Evolutionary conservation across 306 rosid genomes (phyloP).

Genomic region (Datisca glomerata): DNA sequence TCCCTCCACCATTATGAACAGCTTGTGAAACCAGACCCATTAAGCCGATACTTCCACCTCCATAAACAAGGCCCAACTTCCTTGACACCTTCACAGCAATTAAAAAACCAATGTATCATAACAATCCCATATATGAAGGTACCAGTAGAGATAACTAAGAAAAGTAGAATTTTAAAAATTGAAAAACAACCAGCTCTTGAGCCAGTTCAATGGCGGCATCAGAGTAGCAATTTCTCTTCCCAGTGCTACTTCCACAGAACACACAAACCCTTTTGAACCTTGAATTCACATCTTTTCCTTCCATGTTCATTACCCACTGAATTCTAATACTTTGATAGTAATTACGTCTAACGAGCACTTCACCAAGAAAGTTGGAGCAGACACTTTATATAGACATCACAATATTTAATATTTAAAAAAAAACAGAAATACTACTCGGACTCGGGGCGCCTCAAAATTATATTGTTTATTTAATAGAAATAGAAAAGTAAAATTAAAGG

Average conservation of each 20-base stretch:
- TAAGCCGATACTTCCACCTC: slow-evolving; percentile 56
- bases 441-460: too few relatives aligned
- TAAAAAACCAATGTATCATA: background rate
- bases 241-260: slow-evolving; percentile 23
- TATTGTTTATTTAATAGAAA: background rate
- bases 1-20: slow-evolving; percentile 49
- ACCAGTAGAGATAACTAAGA: background rate
- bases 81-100: slow-evolving; percentile 31
- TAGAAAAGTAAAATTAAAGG: background rate
- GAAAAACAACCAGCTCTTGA: slow-evolving; percentile 11
- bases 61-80: slow-evolving; percentile 44
- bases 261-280: slow-evolving; percentile 19
- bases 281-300: slow-evolving; percentile 5
- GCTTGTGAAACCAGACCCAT: slow-evolving; percentile 53
- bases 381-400: background rate
- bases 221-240: slow-evolving; percentile 14
- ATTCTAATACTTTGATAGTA: background rate
- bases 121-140: background rate
- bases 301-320: background rate
- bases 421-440: background rate
- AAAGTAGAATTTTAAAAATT: too few relatives aligned
- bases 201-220: slow-evolving; percentile 23
- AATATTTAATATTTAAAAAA: background rate
- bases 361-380: background rate
- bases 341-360: background rate